Conservation (phyloP, 2,329 filamentous ascomycete genomes). For the Colletotrichum filicis region DNA sequence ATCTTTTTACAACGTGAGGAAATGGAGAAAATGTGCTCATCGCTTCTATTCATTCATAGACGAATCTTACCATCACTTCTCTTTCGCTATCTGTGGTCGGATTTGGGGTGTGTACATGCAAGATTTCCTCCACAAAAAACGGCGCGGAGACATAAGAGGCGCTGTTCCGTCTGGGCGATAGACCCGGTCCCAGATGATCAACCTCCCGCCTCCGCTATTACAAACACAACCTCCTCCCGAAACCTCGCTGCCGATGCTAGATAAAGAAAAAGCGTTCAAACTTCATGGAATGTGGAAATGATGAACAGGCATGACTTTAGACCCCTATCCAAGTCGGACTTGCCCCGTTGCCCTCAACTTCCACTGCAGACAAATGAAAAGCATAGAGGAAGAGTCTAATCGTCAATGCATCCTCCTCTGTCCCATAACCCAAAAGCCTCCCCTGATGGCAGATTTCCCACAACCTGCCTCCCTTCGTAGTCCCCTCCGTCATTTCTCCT, state of each 20-base stretch:
- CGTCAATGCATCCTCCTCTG: neutral
- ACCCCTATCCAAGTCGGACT: neutral
- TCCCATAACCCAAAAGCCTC: neutral
- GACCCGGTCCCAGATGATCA: neutral
- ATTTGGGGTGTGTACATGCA: neutral
- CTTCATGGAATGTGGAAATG: neutral
- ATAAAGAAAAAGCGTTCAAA: slow-evolving; percentile 7
- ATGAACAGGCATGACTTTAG: neutral
- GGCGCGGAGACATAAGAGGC: neutral
- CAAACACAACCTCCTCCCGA: neutral
- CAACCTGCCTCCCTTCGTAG: neutral
- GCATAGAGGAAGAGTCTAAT: neutral
- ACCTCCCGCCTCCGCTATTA: slow-evolving; percentile 12
- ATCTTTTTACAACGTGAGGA: neutral
- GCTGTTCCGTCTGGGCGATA: neutral
- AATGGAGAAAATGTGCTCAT: neutral
- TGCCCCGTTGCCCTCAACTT: neutral
- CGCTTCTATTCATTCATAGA: neutral
- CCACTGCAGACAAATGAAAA: slow-evolving; percentile 20
- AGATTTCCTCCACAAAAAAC: neutral
- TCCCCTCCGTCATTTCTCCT: neutral
- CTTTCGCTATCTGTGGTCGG: neutral
- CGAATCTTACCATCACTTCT: neutral
- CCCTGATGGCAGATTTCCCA: neutral
- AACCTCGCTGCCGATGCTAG: slow-evolving; percentile 23